phyloP scores from a whole-genome alignment of 257 asterid genomes.

The Cruciata laevipes region DNA sequence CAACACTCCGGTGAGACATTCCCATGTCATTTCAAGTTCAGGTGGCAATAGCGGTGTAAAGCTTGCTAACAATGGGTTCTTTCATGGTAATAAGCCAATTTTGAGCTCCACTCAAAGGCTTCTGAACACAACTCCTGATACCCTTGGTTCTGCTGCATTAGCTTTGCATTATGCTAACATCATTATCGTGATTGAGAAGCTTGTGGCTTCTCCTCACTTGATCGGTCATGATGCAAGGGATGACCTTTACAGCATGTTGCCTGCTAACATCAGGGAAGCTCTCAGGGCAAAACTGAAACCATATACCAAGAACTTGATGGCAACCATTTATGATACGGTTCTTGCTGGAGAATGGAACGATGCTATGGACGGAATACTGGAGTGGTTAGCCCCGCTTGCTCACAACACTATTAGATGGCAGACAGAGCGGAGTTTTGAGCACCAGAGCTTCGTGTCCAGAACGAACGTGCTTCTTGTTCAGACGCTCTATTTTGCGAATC shows the following conservation, averaged over 20 bases:
- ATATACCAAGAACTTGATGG: slow-evolving; percentile 36
- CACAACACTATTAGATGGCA: slow-evolving; percentile 94
- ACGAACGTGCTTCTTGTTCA: slow-evolving; percentile 77
- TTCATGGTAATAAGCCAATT: slow-evolving; percentile 23
- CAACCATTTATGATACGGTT: slow-evolving; percentile 52
- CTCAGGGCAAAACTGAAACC: slow-evolving; percentile 84
- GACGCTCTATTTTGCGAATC: slow-evolving; percentile 46
- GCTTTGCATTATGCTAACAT: slow-evolving; percentile 82
- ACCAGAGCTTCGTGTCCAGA: slow-evolving; percentile 56
- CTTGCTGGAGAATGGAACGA: slow-evolving; percentile 78
- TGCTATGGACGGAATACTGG: slow-evolving; percentile 58
- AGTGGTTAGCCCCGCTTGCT: slow-evolving; percentile 90
- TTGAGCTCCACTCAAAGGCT: slow-evolving; percentile 35
- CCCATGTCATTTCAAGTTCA: slow-evolving; percentile 19
- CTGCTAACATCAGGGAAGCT: slow-evolving; percentile 54
- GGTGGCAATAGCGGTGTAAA: slow-evolving; percentile 12
- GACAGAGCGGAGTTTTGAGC: slow-evolving; percentile 82
- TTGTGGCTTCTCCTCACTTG: slow-evolving; percentile 70
- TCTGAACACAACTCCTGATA: slow-evolving; percentile 58
- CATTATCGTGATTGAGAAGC: slow-evolving; percentile 69
- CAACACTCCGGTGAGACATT: slow-evolving; percentile 23
- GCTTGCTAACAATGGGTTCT: slow-evolving; percentile 24
- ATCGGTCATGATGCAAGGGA: slow-evolving; percentile 83
- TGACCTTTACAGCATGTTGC: slow-evolving; percentile 80
- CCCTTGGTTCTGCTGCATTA: slow-evolving; percentile 81